Percentiles rank a stretch among this genome's conserved stretches.
Conservation (phyloP, 495 filamentous ascomycete species). For the Aspergillus hancockii region DNA sequence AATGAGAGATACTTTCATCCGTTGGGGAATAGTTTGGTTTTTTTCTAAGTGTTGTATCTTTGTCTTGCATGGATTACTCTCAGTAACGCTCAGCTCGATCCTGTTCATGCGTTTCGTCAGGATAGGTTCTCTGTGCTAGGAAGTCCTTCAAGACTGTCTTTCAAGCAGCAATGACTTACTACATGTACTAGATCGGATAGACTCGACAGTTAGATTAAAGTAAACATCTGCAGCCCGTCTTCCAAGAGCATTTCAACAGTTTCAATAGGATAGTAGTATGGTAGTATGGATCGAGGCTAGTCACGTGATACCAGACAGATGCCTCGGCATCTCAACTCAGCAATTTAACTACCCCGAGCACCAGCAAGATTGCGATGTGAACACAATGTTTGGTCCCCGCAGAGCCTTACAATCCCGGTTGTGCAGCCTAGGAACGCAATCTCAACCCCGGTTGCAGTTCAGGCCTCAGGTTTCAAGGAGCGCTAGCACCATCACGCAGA, state of each 20-base stretch:
- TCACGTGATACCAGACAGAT: not conserved
- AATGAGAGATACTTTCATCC: not conserved
- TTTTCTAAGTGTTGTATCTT: not conserved
- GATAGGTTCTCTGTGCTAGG: not conserved
- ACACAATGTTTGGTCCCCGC: slow-evolving; percentile 33
- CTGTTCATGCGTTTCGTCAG: not conserved
- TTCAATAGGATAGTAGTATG: not conserved
- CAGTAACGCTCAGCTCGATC: not conserved
- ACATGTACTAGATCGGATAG: not conserved
- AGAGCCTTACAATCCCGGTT: slow-evolving; percentile 28
- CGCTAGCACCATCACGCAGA: slow-evolving; percentile 24
- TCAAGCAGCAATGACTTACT: not conserved
- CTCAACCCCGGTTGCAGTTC: slow-evolving; percentile 6
- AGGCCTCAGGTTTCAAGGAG: slow-evolving; percentile 19
- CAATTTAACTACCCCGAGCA: not conserved
- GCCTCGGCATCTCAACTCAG: not conserved
- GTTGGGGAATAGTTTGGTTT: not conserved
- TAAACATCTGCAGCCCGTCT: not conserved
- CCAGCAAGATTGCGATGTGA: slow-evolving; percentile 7
- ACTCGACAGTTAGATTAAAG: not conserved
- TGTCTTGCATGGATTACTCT: not conserved
- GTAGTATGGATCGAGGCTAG: too few relatives aligned
- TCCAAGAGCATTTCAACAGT: not conserved
- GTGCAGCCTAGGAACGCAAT: slow-evolving; percentile 14
- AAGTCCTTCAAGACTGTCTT: not conserved